Conservation (phyloP, 257 asterid genomes). For the Cinchona pubescens region DNA sequence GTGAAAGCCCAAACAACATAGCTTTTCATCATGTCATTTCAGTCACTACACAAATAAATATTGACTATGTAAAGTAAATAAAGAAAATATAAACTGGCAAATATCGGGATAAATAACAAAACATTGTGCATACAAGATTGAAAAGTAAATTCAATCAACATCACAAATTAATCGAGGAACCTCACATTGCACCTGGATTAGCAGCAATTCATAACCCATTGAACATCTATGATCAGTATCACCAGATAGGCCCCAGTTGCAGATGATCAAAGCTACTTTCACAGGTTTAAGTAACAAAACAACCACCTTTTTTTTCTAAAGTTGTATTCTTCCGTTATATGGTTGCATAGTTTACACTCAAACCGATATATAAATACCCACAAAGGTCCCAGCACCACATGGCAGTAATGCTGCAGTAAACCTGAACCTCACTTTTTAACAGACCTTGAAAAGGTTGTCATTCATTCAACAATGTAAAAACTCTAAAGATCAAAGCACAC, state of each 20-base stretch:
- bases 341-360: background rate
- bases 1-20: background rate
- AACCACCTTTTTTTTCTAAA: background rate
- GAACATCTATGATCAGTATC: background rate
- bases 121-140: background rate
- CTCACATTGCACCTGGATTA: background rate
- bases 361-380: background rate
- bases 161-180: background rate
- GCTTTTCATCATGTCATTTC: background rate
- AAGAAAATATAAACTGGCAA: background rate
- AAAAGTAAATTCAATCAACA: background rate
- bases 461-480: too few relatives aligned
- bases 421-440: background rate
- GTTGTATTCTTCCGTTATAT: background rate
- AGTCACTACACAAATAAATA: background rate
- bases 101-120: background rate
- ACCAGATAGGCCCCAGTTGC: background rate
- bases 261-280: background rate
- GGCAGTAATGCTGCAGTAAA: background rate
- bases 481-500: too few relatives aligned
- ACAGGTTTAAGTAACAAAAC: background rate
- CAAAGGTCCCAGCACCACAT: background rate
- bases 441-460: too few relatives aligned
- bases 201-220: background rate
- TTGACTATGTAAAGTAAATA: background rate